Base-by-base conservation (phyloP, 768 basidiomycete species). In the Amanita polypyramis region DNA sequence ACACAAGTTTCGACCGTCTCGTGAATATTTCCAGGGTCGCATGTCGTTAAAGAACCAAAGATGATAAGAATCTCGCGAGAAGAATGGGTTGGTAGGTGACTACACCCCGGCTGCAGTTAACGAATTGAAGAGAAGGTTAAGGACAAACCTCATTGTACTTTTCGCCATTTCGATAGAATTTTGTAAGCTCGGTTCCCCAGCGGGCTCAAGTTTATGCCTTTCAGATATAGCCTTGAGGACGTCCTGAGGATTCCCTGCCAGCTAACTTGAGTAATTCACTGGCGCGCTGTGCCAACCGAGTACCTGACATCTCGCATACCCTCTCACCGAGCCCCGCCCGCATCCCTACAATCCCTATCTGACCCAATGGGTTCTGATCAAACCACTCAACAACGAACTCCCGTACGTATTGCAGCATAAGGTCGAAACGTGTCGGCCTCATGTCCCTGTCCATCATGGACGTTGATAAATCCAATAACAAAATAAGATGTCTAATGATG, bases 141-240 rank as follows among this genome's bases (percentile, higher is more conserved):
- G 14, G 32, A 45, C 62, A 47, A 58, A 93, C 95, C 78, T 85
- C 86, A 99, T 95, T 54, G 81, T 93, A 50, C 82, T 84, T 52
- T 82, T 79, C 4, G 95, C 95, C 85, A 98, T 95, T 53, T 96
- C 89, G n/a, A 99, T 80, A 0, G 93, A 84, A 60, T 99, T 99
- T 65, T 99, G 96, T 38, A 99, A 65, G 65, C 90, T 94, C 0
- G 96, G 95, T 54, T 97, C 95, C 0, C 96, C 96, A 3, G 74
- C 68, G 0, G 95, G 91, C 55, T 94, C 88, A 1, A 98, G 72
- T 62, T 83, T 93, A 50, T 87, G 83, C 51, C 95, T 77, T 58
- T 97, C 86, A 7, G 80, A 75, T 49, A 97, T 80, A 0, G 79
- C 74, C 58, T 81, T 86, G 14, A 98, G 70, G n/a, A 97, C 92